These are phyloP conservation scores for Carex myosuroides DNA, from an alignment of 176 grass and related monocot genomes.

Conservation along the genomic window DNA sequence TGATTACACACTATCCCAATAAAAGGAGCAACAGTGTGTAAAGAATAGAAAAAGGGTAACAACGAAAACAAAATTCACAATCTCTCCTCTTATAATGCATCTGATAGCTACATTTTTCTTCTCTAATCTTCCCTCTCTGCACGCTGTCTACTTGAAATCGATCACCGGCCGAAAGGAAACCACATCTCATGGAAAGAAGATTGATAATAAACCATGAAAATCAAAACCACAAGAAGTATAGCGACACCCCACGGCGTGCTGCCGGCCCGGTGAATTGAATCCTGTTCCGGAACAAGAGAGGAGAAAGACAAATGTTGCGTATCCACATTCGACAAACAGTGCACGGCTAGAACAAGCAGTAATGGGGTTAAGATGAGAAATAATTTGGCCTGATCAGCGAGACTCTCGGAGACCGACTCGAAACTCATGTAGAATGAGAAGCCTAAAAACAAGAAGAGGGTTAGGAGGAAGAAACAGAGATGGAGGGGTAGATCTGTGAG, in stretches of 20 bases:
- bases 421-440: constrained; percentile 63
- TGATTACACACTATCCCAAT: not conserved
- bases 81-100: not conserved
- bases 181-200: constrained; percentile 64
- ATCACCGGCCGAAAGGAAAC: constrained; percentile 48
- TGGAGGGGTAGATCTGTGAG: constrained; percentile 46
- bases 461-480: constrained; percentile 57
- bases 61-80: not conserved
- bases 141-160: not conserved
- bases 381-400: constrained; percentile 30
- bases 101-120: not conserved
- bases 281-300: constrained; percentile 39
- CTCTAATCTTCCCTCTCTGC: not conserved
- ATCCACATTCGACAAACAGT: constrained; percentile 31
- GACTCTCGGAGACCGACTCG: constrained; percentile 36
- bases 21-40: not conserved
- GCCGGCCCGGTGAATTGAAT: constrained; percentile 58
- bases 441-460: constrained; percentile 43
- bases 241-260: constrained; percentile 67
- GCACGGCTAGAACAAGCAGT: constrained; percentile 49
- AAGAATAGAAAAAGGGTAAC: not conserved
- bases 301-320: constrained; percentile 18
- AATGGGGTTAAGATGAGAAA: constrained; percentile 44
- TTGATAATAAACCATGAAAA: constrained; percentile 71
- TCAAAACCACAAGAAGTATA: constrained; percentile 40